Conservation (phyloP, 257 asterid genomes). For the Nyctanthes arbortristis region DNA sequence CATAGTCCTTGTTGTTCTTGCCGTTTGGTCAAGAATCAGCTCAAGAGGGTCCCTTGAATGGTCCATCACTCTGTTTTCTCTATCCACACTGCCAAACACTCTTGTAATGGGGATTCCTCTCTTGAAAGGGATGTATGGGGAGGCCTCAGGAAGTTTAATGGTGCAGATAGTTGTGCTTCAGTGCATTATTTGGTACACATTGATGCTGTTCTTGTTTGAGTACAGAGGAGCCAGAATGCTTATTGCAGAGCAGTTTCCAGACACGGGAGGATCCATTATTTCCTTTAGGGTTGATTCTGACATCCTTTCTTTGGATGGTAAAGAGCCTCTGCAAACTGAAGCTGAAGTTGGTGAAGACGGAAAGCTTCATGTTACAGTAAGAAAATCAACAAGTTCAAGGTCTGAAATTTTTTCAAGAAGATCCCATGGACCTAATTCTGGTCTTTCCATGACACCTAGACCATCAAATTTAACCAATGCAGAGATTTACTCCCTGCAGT, state of each 20-base stretch:
- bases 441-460: conserved; percentile 50
- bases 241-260: conserved; percentile 74
- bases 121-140: conserved; percentile 65
- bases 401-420: conserved; percentile 55
- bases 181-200: conserved; percentile 73
- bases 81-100: conserved; percentile 67
- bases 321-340: conserved; percentile 57
- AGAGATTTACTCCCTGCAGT: conserved; percentile 72
- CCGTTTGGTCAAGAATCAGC: conserved; percentile 51
- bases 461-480: conserved; percentile 67
- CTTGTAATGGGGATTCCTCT: conserved; percentile 75
- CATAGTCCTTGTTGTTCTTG: conserved; percentile 49
- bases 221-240: conserved; percentile 64
- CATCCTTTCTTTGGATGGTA: conserved; percentile 56
- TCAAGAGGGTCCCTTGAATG: conserved; percentile 62
- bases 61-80: conserved; percentile 68
- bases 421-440: conserved; percentile 44
- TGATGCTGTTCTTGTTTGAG: conserved; percentile 68
- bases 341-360: conserved; percentile 75
- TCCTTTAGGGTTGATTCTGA: conserved; percentile 68
- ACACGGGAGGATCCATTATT: conserved; percentile 55
- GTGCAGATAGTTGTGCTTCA: conserved; percentile 70
- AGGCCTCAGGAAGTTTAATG: conserved; percentile 52
- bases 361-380: conserved; percentile 61
- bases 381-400: conserved; percentile 59